A percentile compares a stretch with the other conserved stretches of the same genome.
Evolutionary conservation across 2,329 filamentous ascomycete genomes (phyloP).

Genomic region (Sarocladiaceae sp.): DNA sequence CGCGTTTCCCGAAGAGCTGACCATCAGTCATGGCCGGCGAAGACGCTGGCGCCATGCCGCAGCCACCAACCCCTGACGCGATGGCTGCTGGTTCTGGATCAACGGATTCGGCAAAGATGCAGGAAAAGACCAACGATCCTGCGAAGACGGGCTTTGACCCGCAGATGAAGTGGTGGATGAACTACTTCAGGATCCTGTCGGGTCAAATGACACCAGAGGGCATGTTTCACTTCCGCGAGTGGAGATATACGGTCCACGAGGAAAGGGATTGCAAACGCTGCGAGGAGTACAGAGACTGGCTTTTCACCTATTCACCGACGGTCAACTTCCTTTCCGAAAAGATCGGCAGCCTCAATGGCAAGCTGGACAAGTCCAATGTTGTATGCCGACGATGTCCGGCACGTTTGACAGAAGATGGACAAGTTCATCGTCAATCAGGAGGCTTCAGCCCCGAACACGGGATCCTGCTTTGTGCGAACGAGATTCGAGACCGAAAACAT

Average conservation of each 20-base stretch:
- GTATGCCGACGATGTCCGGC: slow-evolving; percentile 74
- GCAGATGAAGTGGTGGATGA: slow-evolving; percentile 64
- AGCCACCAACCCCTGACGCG: slow-evolving; percentile 1
- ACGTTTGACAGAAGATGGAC: slow-evolving; percentile 50
- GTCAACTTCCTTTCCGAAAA: slow-evolving; percentile 84
- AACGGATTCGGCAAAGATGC: slow-evolving; percentile 14
- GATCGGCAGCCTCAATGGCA: slow-evolving; percentile 73
- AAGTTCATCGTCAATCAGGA: slow-evolving; percentile 63
- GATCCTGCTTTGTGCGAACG: slow-evolving; percentile 90
- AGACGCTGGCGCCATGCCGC: not conserved
- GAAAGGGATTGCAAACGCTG: slow-evolving; percentile 74
- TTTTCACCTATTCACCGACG: slow-evolving; percentile 78
- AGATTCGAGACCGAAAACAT: slow-evolving; percentile 74
- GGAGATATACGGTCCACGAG: slow-evolving; percentile 72
- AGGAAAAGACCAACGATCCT: slow-evolving; percentile 53
- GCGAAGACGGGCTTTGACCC: slow-evolving; percentile 61
- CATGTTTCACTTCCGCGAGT: slow-evolving; percentile 70
- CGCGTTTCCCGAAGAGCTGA: not conserved
- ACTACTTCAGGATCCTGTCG: slow-evolving; percentile 79
- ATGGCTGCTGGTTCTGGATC: not conserved
- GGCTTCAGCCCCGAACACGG: slow-evolving; percentile 85
- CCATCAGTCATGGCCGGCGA: slow-evolving; percentile 10
- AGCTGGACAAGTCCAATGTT: slow-evolving; percentile 70
- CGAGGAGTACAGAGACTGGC: slow-evolving; percentile 77
- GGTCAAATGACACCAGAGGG: slow-evolving; percentile 67